A percentile compares a stretch with the other conserved stretches of the same genome.
These are phyloP conservation scores for Malus hybrid DNA, from an alignment of 331 rosid species.

Conservation along the genomic window DNA sequence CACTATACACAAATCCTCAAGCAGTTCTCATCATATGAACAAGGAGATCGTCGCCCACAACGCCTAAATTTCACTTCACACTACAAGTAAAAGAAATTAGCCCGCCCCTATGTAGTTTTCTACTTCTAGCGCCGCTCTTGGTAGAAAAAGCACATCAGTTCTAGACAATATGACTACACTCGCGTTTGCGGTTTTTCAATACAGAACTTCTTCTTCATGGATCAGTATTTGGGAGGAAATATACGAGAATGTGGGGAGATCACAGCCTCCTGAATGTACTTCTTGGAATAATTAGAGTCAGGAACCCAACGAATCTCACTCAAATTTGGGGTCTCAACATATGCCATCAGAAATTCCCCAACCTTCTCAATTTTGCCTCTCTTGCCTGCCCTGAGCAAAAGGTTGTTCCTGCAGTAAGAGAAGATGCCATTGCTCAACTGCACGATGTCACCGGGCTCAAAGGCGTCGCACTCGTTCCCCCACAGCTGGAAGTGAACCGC, in stretches of 20 bases:
- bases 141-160: no score
- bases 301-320: conserved; percentile 78
- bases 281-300: conserved; percentile 29
- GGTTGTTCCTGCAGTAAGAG: conserved; percentile 46
- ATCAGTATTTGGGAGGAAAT: conserved; percentile 44
- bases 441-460: conserved; percentile 51
- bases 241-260: conserved; percentile 52
- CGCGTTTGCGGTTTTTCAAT: not conserved
- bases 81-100: no score
- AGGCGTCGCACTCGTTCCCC: conserved; percentile 62
- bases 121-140: no score
- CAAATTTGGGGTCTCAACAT: conserved; percentile 77
- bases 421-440: conserved; percentile 46
- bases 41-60: no score
- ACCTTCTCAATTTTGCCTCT: conserved; percentile 65
- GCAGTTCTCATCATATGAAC: no score
- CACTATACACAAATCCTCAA: no score
- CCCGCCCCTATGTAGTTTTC: no score
- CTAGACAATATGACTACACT: not conserved
- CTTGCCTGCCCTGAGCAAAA: conserved; percentile 66
- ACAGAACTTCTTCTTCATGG: not conserved
- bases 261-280: conserved; percentile 39
- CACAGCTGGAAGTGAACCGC: conserved; percentile 77
- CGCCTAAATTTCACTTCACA: no score
- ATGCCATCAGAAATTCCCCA: conserved; percentile 64